Base-by-base conservation (phyloP, 2,329 filamentous ascomycete species). In the Onygenales sp. region DNA sequence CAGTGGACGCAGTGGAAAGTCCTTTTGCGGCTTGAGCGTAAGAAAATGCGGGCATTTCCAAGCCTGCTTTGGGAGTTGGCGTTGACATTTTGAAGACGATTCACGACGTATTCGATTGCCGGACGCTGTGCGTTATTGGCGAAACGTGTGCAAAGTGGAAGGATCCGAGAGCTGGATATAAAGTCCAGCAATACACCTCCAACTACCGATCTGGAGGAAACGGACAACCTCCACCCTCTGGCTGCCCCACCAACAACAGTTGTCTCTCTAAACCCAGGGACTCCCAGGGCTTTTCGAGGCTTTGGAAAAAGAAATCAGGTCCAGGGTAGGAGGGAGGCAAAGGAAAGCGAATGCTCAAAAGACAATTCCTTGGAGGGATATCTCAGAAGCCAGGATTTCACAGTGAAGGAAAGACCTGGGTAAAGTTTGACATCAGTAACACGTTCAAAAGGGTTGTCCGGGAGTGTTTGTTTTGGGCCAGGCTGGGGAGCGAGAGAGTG, bases 1-100 rank as follows among this genome's bases (percentile, higher is more conserved):
- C 72, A 32, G 73, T 64, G 45, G 74, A 64, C 53, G 74, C 65
- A 51, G 77, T 66, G 53, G 80, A 74, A 63, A 86, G 81, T 65
- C 91, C 89, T 72, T 93, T 93, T 56, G 92, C 92, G 66, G 92
- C 92, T 79, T 95, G 90, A 64, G 92, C 92, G 72, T 97, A 97
- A 56, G 92, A 96, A 69, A 96, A 95, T 36, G 82, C 77, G 57
- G 82, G 77, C 58, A 80, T 74, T 64, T 64, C 64, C 62, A 51
- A 27, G 39, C 60, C 55, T 17, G 66, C 58, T 60, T 64, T 70
- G 52, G 63, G 65, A 53, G 66, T 61, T 54, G 65, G 63, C 46
- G 72, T 64, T 59, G 69, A 69, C 76, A 78, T 78, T 57, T 57
- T 68, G 58, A 47, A 55, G 49, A 57, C 51, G 45, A 14, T 47